These are phyloP conservation scores for Apiospora hydei DNA, from an alignment of 2,329 filamentous ascomycete genomes.

Conservation along the genomic window DNA sequence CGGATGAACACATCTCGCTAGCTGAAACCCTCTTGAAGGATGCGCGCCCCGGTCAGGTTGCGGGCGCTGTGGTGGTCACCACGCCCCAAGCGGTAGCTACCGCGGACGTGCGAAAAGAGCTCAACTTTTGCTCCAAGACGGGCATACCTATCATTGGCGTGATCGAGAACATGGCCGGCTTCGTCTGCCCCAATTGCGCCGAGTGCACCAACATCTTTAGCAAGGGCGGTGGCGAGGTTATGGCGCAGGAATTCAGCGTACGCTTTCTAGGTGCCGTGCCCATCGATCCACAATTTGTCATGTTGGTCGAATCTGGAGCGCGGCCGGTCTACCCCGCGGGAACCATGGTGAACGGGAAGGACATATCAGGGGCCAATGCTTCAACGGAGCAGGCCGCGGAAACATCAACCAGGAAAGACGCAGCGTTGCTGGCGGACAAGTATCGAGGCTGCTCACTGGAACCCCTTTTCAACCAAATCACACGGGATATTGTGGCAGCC, in stretches of 20 bases:
- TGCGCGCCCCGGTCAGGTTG: constrained; percentile 71
- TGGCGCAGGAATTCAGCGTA: constrained; percentile 87
- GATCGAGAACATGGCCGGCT: constrained; percentile 96
- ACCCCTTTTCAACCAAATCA: constrained; percentile 72
- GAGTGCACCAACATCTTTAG: constrained; percentile 96
- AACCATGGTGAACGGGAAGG: constrained; percentile 65
- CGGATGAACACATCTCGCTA: constrained; percentile 95
- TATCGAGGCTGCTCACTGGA: constrained; percentile 76
- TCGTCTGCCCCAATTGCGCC: constrained; percentile 79
- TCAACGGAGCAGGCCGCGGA: constrained; percentile 36
- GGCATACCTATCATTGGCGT: constrained; percentile 83
- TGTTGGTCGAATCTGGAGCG: constrained; percentile 78
- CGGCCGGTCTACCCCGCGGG: constrained; percentile 74
- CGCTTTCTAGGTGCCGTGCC: constrained; percentile 87
- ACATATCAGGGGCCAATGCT: constrained; percentile 51
- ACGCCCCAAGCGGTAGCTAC: constrained; percentile 95
- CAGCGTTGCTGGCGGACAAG: constrained; percentile 68
- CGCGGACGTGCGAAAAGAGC: constrained; percentile 91
- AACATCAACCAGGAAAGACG: constrained; percentile 41
- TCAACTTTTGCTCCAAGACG: constrained; percentile 92
- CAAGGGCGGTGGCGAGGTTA: constrained; percentile 85
- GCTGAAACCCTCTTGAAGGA: constrained; percentile 81
- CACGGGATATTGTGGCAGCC: constrained; percentile 55
- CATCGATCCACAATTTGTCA: constrained; percentile 91
- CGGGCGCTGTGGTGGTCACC: constrained; percentile 92